These are phyloP conservation scores for Aspergillus sclerotioniger DNA, from an alignment of 495 filamentous ascomycete species.

Conservation along the genomic window DNA sequence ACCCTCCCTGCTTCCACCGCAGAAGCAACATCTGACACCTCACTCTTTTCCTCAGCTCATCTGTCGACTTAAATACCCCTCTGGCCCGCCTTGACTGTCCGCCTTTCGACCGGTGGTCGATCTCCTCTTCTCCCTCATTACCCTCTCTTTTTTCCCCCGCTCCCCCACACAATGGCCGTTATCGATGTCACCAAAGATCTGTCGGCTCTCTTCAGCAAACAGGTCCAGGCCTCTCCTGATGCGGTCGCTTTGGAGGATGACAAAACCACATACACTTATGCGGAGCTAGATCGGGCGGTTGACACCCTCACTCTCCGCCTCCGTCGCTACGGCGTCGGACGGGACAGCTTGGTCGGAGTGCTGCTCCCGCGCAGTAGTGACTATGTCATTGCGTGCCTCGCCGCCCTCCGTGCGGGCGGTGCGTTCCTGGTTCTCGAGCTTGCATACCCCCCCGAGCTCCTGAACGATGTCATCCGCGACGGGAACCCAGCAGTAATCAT, in stretches of 20 bases:
- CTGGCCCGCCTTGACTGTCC: not conserved
- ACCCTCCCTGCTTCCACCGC: not conserved
- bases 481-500: constrained; percentile 60
- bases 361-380: constrained; percentile 64
- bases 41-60: not conserved
- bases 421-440: constrained; percentile 70
- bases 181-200: constrained; percentile 64
- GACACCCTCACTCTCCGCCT: constrained; percentile 52
- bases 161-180: constrained; percentile 41
- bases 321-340: constrained; percentile 55
- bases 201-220: constrained; percentile 56
- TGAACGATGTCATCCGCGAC: constrained; percentile 67
- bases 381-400: constrained; percentile 69
- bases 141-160: not conserved
- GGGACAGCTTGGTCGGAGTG: constrained; percentile 63
- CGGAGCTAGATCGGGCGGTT: constrained; percentile 58
- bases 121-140: not conserved
- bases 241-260: constrained; percentile 62
- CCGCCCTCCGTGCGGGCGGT: constrained; percentile 63
- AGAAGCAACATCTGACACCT: not conserved
- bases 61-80: not conserved
- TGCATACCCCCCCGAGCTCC: constrained; percentile 61
- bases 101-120: not conserved
- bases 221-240: constrained; percentile 58
- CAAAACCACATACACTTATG: constrained; percentile 54